Conservation (phyloP, 179 eudicot species). For the Beta lomatogona region DNA sequence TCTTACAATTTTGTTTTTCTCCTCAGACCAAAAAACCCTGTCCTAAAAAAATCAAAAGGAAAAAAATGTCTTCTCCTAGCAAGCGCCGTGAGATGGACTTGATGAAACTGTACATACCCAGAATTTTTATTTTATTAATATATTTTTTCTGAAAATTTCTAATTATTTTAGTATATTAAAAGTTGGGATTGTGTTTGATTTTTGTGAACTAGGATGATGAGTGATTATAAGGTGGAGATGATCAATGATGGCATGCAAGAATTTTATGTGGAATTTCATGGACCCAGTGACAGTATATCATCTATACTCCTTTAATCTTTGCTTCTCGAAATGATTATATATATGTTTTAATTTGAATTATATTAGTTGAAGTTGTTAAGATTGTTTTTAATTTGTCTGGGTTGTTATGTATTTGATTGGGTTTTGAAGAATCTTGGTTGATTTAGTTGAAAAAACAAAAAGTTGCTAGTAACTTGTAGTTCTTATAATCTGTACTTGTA, state of each 20-base stretch:
- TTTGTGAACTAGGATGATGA: conserved; percentile 59
- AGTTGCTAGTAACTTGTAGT: background rate
- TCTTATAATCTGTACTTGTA: background rate
- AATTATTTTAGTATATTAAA: background rate
- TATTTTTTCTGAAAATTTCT: background rate
- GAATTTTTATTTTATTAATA: background rate
- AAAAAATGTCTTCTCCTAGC: conserved; percentile 75
- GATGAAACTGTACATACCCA: conserved; percentile 70
- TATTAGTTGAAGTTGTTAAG: background rate
- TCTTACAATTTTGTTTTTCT: background rate
- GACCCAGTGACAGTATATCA: conserved; percentile 60
- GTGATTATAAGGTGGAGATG: conserved; percentile 81
- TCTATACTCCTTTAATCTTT: background rate
- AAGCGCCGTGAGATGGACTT: conserved; percentile 85
- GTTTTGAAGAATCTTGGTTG: background rate
- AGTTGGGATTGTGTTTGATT: background rate
- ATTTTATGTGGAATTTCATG: conserved; percentile 70
- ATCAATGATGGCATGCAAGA: conserved; percentile 75
- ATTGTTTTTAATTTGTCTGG: conserved; percentile 10
- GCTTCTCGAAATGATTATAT: background rate
- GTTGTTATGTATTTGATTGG: conserved; percentile 14
- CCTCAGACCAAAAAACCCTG: conserved; percentile 13
- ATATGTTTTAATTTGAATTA: background rate
- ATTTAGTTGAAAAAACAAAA: conserved; percentile 11
- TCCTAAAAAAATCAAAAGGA: background rate